Evolutionary conservation across 164 flowering plant genomes (phyloP).

Genomic region (Brasenia schreberi): DNA sequence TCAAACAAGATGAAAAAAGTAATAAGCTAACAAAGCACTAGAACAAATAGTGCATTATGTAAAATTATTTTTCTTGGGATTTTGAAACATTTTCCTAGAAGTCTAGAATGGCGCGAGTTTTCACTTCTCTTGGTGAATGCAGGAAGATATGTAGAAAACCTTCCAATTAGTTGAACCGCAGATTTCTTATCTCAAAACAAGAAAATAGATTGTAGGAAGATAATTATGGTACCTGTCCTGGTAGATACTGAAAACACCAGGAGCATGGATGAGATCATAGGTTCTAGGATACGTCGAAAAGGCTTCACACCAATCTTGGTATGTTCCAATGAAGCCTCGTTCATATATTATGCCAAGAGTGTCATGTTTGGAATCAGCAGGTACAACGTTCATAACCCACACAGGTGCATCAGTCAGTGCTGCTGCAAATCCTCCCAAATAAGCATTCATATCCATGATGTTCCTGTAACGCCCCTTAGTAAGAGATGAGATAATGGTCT

Average conservation of each 20-base stretch:
- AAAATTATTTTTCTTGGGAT: no score
- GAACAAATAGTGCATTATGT: neutral
- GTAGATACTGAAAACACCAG: slow-evolving; percentile 61
- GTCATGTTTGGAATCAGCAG: slow-evolving; percentile 48
- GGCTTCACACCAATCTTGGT: slow-evolving; percentile 98
- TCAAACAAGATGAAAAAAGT: neutral
- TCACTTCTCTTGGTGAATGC: neutral
- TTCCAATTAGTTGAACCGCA: neutral
- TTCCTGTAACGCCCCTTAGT: slow-evolving; percentile 57
- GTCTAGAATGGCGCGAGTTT: neutral
- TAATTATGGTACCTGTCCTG: slow-evolving; percentile 59
- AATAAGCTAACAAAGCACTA: neutral
- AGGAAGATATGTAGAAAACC: neutral
- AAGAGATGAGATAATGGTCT: slow-evolving; percentile 28
- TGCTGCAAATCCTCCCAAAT: slow-evolving; percentile 92
- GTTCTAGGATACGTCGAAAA: slow-evolving; percentile 97
- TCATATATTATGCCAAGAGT: slow-evolving; percentile 80
- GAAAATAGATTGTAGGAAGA: neutral
- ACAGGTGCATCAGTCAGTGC: slow-evolving; percentile 60
- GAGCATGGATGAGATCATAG: slow-evolving; percentile 90
- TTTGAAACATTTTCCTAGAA: no score
- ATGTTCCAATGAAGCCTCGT: slow-evolving; percentile 84
- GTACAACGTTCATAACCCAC: slow-evolving; percentile 98
- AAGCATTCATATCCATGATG: slow-evolving; percentile 94
- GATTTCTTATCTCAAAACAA: neutral